Conservation (phyloP, 345 rosid species). For the Draba incana region DNA sequence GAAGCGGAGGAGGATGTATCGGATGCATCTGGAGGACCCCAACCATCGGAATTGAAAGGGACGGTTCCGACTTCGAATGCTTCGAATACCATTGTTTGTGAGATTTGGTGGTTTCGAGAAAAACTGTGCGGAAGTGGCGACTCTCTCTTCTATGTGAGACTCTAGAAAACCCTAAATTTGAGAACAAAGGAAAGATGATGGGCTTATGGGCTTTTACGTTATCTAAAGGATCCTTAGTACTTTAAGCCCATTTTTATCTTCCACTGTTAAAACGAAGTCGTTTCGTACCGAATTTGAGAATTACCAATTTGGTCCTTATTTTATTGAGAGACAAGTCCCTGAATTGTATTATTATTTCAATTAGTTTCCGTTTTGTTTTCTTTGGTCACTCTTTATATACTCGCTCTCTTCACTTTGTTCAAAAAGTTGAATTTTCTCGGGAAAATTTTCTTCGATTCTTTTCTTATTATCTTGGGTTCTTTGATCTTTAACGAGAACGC, state of each 20-base stretch:
- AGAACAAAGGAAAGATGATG: background rate
- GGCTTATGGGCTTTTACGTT: slow-evolving; percentile 4
- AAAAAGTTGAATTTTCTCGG: slow-evolving; percentile 3
- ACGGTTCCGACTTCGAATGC: slow-evolving; percentile 82
- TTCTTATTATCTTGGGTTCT: slow-evolving; percentile 2
- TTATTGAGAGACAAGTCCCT: too few species aligned
- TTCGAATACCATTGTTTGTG: slow-evolving; percentile 38
- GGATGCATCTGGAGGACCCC: slow-evolving; percentile 75
- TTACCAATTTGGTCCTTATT: too few species aligned
- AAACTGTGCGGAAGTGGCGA: background rate
- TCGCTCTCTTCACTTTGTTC: background rate
- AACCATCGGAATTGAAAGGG: slow-evolving; percentile 90
- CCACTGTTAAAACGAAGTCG: background rate
- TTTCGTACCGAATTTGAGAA: too few species aligned
- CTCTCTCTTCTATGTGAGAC: background rate
- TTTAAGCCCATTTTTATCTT: background rate
- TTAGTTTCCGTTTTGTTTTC: background rate
- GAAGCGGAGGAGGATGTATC: slow-evolving; percentile 38
- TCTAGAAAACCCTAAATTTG: slow-evolving; percentile 31
- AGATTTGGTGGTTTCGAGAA: slow-evolving; percentile 13
- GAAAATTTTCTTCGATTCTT: background rate
- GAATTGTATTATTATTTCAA: background rate
- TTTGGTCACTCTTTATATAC: background rate
- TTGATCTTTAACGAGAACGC: background rate
- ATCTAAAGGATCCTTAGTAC: background rate